Evolutionary conservation across 2,329 filamentous ascomycete species (phyloP).

Genomic region (Pseudogymnoascus sp.): DNA sequence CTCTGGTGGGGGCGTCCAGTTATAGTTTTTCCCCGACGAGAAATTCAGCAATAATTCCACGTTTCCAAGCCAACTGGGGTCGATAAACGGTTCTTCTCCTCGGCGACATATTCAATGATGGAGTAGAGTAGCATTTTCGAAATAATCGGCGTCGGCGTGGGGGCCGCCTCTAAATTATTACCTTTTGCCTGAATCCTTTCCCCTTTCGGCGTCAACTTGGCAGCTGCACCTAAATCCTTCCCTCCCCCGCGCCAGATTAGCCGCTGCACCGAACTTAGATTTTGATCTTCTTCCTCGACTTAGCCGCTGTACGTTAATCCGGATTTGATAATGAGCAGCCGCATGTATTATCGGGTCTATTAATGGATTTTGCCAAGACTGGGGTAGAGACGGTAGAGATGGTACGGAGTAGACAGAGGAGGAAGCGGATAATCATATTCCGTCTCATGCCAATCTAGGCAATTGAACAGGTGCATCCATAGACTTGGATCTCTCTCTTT

Average conservation of each 20-base stretch:
- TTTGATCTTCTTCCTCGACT: neutral
- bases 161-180: neutral
- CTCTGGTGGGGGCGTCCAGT: neutral
- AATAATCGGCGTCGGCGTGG: neutral
- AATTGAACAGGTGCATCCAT: neutral
- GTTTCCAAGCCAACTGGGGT: neutral
- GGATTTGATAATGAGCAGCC: neutral
- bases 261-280: too few relatives aligned
- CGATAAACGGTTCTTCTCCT: neutral
- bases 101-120: neutral
- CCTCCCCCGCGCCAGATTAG: too few relatives aligned
- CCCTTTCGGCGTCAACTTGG: neutral
- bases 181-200: neutral
- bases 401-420: neutral
- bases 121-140: neutral
- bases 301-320: neutral
- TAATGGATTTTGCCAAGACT: neutral
- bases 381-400: neutral
- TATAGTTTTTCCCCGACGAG: neutral
- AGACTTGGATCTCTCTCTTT: neutral
- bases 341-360: neutral
- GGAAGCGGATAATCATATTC: neutral
- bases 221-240: neutral
- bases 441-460: neutral
- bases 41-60: neutral